A percentile compares a stretch with the other conserved stretches of the same genome.
Conservation (phyloP, 164 flowering plant species). For the Nymphaea thermarum region DNA sequence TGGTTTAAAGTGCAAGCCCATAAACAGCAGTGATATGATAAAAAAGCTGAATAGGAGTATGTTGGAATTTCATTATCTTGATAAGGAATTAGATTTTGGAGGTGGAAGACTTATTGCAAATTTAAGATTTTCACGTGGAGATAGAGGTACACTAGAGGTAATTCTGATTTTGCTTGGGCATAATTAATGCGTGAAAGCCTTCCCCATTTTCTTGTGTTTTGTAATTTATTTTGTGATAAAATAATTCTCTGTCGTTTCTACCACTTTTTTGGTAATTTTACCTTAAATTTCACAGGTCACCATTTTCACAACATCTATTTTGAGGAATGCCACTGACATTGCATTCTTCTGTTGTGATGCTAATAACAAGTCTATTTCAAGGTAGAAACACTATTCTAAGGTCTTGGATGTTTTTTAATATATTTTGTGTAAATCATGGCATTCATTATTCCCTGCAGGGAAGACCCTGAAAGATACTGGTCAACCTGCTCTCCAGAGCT, state of each 20-base stretch:
- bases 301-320: conserved; percentile 52
- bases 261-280: too few relatives aligned
- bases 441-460: conserved; percentile 35
- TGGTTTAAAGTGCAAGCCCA: conserved; percentile 59
- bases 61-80: conserved; percentile 33
- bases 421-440: not conserved
- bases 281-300: conserved; percentile 44
- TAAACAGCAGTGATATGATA: conserved; percentile 68
- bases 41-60: conserved; percentile 70
- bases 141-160: conserved; percentile 80
- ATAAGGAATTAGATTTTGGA: conserved; percentile 69
- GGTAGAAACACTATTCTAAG: conserved; percentile 22
- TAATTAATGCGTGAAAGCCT: too few relatives aligned
- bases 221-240: too few relatives aligned
- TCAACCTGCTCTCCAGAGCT: conserved; percentile 39
- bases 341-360: conserved; percentile 35
- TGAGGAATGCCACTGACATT: conserved; percentile 60
- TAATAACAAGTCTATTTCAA: conserved; percentile 39
- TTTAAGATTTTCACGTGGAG: conserved; percentile 66
- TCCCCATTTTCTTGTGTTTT: too few relatives aligned
- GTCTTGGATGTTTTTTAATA: not conserved
- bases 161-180: not conserved
- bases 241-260: too few relatives aligned
- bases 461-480: conserved; percentile 30
- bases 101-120: conserved; percentile 67